Evolutionary conservation across 805 yeast species (phyloP).

Genomic region (Hanseniaspora occidentalis): DNA sequence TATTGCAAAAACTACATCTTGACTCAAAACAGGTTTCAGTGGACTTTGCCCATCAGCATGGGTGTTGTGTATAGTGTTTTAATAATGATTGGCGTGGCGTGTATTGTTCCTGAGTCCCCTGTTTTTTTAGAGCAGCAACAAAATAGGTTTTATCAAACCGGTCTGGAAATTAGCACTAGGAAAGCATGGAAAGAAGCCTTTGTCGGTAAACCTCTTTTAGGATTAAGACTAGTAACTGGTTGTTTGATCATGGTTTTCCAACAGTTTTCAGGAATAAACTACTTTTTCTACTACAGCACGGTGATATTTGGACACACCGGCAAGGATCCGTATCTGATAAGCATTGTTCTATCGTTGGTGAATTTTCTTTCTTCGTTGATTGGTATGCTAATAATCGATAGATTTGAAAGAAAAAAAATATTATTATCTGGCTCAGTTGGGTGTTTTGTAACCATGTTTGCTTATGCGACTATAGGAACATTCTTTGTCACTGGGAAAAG

Average conservation of each 20-base stretch:
- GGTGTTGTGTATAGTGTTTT: slow-evolving; percentile 29
- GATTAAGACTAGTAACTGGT: slow-evolving; percentile 42
- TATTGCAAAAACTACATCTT: slow-evolving; percentile 21
- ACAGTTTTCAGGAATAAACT: slow-evolving; percentile 52
- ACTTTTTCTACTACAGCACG: slow-evolving; percentile 55
- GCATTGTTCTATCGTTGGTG: slow-evolving; percentile 42
- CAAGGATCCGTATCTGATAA: slow-evolving; percentile 41
- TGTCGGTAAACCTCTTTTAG: slow-evolving; percentile 10
- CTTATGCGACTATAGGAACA: slow-evolving; percentile 50
- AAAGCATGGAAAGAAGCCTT: neutral
- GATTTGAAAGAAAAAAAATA: slow-evolving; percentile 39
- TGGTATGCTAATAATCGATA: slow-evolving; percentile 41
- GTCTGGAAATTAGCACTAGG: neutral
- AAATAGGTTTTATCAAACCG: neutral
- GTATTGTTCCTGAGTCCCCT: slow-evolving; percentile 57
- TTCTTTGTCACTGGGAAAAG: too few species aligned
- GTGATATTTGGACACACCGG: slow-evolving; percentile 47
- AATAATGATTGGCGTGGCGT: slow-evolving; percentile 40
- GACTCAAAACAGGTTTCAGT: slow-evolving; percentile 35
- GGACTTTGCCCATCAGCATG: slow-evolving; percentile 55
- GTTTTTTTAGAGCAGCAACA: slow-evolving; percentile 28
- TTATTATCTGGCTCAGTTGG: slow-evolving; percentile 38
- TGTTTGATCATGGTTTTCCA: slow-evolving; percentile 46
- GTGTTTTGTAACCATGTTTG: slow-evolving; percentile 43
- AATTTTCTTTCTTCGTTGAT: slow-evolving; percentile 43